Base-by-base conservation (phyloP, 495 filamentous ascomycete species). In the Penicillium malachiteum region DNA sequence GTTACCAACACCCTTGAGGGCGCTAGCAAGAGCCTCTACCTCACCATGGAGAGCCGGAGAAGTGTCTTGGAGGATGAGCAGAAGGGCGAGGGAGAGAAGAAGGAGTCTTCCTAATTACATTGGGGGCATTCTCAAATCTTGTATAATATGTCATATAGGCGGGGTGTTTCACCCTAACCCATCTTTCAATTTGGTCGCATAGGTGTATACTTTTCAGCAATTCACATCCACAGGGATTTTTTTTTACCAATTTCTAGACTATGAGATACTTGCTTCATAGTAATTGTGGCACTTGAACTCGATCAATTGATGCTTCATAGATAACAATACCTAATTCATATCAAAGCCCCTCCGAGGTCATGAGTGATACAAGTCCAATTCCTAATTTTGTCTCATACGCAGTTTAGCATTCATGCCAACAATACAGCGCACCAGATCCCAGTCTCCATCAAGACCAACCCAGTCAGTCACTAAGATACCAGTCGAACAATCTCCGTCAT, bases 401-500 rank as follows among this genome's bases (percentile, higher is more conserved):
- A 95, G 67, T 62, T 80, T 88, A 16, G 84, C 84, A 67, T 98
- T 98, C 90, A 94, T 92, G 13, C 90, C 92, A 6, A 97, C 87
- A 64, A 96, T 86, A 69, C 89, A 87, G 61, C 89, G 83, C 39
- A 95, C 86, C 14, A 97, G 75, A 72, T 96, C 92, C 95, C 95
- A 98, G 73, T 98, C 90, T 0, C 90, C 94, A 57, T 87, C 78
- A 46, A 85, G 72, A 0, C 94, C 94, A 56, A 96, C 92, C 90
- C 88, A 96, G 69, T 98, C 94, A 45, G 86, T 91, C 31, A 97
- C 89, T 26, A 97, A 85, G 51, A 97, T 84, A 18, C 95, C 94
- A n/a, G 92, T 96, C 10, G 82, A 81, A 44, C 87, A 91, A 68
- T 96, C 90, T 10, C 90, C 87, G 18, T 56, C 75, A 55, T 63